These are phyloP conservation scores for Chrysanthemum lavandulifolium DNA, from an alignment of 129 eudicot genomes.

Conservation along the genomic window DNA sequence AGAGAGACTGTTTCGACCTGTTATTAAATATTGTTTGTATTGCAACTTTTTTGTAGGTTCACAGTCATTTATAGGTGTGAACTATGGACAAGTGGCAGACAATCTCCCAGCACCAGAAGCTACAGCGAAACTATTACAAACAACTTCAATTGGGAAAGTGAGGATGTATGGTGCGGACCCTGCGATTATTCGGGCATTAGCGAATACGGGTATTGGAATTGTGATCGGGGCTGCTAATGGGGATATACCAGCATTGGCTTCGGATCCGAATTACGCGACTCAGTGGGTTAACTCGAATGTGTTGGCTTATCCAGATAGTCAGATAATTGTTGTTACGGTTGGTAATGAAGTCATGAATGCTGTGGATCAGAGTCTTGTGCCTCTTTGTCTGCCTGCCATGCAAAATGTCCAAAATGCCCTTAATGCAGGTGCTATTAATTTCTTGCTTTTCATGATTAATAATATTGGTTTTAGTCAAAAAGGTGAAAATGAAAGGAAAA, in stretches of 20 bases:
- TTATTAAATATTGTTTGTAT: too few relatives aligned
- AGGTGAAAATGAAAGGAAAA: too few relatives aligned
- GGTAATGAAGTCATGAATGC: conserved; percentile 81
- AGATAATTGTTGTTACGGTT: conserved; percentile 58
- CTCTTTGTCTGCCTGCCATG: conserved; percentile 91
- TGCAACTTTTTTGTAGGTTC: conserved; percentile 38
- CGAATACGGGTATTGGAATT: conserved; percentile 73
- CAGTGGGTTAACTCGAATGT: conserved; percentile 88
- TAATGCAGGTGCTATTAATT: conserved; percentile 50
- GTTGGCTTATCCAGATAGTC: conserved; percentile 64
- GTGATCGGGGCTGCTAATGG: conserved; percentile 80
- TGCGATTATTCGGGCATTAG: conserved; percentile 59
- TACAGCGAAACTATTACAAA: conserved; percentile 66
- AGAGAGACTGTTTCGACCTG: too few relatives aligned
- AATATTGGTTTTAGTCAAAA: neutral
- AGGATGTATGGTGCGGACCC: conserved; percentile 79
- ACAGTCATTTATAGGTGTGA: conserved; percentile 76
- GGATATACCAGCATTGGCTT: conserved; percentile 77
- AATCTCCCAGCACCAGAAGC: conserved; percentile 81
- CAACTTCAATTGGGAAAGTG: conserved; percentile 67
- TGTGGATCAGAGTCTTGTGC: conserved; percentile 56
- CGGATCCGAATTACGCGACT: conserved; percentile 72
- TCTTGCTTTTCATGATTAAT: neutral
- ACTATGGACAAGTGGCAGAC: conserved; percentile 77
- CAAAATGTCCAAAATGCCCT: conserved; percentile 96